Conservation (phyloP, 352 stramenopile genomes). For the Phytophthora kernoviae region DNA sequence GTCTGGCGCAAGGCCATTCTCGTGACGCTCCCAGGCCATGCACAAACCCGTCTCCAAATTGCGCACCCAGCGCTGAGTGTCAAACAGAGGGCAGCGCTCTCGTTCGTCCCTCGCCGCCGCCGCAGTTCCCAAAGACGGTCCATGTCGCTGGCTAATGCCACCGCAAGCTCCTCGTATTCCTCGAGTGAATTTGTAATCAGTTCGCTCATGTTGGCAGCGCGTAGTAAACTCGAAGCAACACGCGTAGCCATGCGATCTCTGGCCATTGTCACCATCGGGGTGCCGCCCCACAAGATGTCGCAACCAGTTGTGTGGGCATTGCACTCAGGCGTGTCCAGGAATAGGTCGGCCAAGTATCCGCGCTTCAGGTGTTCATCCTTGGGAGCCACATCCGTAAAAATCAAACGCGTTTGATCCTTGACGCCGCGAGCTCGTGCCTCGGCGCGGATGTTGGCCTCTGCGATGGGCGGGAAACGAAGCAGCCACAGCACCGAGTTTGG, state of each 20-base stretch:
- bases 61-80: constrained; percentile 77
- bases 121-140: constrained; percentile 83
- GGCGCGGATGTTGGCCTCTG: constrained; percentile 84
- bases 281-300: constrained; percentile 92
- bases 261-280: constrained; percentile 90
- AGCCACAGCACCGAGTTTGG: constrained; percentile 93
- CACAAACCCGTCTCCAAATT: constrained; percentile 86
- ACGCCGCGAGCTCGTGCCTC: constrained; percentile 82
- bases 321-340: constrained; percentile 91
- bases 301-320: constrained; percentile 93
- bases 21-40: constrained; percentile 76
- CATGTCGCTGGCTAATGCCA: constrained; percentile 88
- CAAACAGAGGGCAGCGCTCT: constrained; percentile 75
- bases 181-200: constrained; percentile 76
- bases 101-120: constrained; percentile 65
- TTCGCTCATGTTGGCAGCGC: constrained; percentile 77
- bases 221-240: constrained; percentile 88
- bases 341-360: constrained; percentile 90
- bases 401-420: constrained; percentile 57
- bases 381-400: constrained; percentile 87
- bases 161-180: constrained; percentile 92
- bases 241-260: constrained; percentile 92
- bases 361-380: constrained; percentile 93
- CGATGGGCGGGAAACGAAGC: constrained; percentile 82
- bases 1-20: constrained; percentile 64